Evolutionary conservation across 305 asterid genomes (phyloP), one percentile per base, ranked within the genome.

Genomic region (Nicotiana rustica): DNA sequence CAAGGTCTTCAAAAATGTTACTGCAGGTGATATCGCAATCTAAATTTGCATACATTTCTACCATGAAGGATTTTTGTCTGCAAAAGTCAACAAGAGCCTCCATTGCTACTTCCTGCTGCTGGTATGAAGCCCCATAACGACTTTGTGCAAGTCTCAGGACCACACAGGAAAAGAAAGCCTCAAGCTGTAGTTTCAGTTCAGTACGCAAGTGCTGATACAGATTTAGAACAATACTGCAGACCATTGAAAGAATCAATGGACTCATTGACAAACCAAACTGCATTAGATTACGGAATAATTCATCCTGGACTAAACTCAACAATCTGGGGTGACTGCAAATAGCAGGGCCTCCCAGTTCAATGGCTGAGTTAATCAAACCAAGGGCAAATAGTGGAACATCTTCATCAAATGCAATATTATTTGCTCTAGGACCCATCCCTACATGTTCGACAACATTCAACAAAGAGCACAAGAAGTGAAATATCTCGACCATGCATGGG

Each of bases 31-130:
- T 96, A 88, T 96, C 98, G 80, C 99, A 95, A 83, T 96, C 98
- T 73, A 96, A 90, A 87, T 96, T 95, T 5, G 96, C 98, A 87
- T 93, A 95, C 96, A 93, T 92, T 88, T 95, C 99, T 67, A 92
- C 97, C 98, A 96, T 93, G 86, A 96, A 96, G 59, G 95, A 84
- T 82, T 93, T 96, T 91, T 94, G 99, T 89, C 98, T 83, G 82
- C 99, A 96, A 85, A 96, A 96, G 87, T 96, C 99, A 86, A 96
- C 98, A 82, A 96, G 89, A 77, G 97, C 97, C 89, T 96, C 99
- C 98, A 96, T 95, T 35, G 95, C 95, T 75, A 92, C 99, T 92
- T 96, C 99, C 87, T 96, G 98, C 90, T 93, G 99, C 92, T 93
- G 97, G 89, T 92, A 95, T 14, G 98, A 92, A 83, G 98, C 94